Evolutionary conservation across 495 filamentous ascomycete species (phyloP).

Genomic region (Chlorociboria aeruginascens): DNA sequence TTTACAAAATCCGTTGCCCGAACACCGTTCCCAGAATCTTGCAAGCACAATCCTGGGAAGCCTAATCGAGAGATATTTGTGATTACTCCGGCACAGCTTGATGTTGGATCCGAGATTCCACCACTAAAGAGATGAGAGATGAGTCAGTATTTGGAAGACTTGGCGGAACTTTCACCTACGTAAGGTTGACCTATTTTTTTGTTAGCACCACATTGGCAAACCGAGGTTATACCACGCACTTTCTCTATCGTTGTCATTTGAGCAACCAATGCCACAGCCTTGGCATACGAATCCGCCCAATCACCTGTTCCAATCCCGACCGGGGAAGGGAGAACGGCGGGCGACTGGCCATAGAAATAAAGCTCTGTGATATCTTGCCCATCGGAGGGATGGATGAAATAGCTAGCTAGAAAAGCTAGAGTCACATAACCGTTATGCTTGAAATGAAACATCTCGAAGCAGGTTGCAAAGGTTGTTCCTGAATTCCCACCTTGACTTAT

Average conservation of each 20-base stretch:
- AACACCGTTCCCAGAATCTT: slow-evolving; percentile 49
- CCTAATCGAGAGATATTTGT: slow-evolving; percentile 33
- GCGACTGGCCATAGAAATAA: slow-evolving; percentile 40
- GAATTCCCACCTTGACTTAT: no score
- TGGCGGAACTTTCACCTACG: no score
- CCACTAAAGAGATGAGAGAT: no score
- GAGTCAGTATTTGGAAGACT: no score
- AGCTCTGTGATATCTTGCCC: slow-evolving; percentile 25
- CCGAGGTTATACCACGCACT: slow-evolving; percentile 31
- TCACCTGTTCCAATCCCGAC: slow-evolving; percentile 13
- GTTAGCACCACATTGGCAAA: no score
- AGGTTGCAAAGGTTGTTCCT: no score
- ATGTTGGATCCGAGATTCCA: background rate
- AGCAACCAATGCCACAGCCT: slow-evolving; percentile 36
- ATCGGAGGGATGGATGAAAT: background rate
- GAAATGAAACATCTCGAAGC: no score
- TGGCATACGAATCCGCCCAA: slow-evolving; percentile 35
- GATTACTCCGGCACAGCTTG: slow-evolving; percentile 4
- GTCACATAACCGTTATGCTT: no score
- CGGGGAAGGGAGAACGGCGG: slow-evolving; percentile 37
- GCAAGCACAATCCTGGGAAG: slow-evolving; percentile 49
- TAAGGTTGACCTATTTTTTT: background rate
- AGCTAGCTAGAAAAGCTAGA: no score
- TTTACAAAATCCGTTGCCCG: slow-evolving; percentile 46
- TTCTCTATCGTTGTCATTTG: slow-evolving; percentile 47